Base-by-base conservation (phyloP, 1,139 yeast species). In the Taiozyma sp. region DNA sequence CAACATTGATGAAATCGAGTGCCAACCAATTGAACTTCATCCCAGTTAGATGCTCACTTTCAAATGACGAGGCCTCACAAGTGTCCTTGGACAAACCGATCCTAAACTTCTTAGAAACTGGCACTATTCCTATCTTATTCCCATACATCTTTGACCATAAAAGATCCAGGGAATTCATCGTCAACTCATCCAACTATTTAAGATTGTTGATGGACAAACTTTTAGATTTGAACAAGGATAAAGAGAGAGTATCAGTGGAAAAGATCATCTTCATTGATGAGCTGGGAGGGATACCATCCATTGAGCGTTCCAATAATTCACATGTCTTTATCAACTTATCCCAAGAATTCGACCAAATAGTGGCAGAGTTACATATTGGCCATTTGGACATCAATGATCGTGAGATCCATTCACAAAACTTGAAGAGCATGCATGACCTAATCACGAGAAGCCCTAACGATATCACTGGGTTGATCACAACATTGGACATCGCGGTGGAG, bases 221-320 rank as follows among this genome's bases (percentile, higher is more conserved):
- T 47, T 54, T 55, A 36, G 39, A 40, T 9, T 22, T 48, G 32
- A 51, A 52, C 43, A 34, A 24, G 9, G 22, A 4, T 19, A 51
- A 48, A 12, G 57, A 62, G 41, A 40, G 55, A n/a, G 13, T 54
- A 43, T 9, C 84, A 1, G 78, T 93, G 34, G 98, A 93, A 57
- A 93, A 93, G 59, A 70, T 93, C 32, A 81, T 93, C 9, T 81
- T 86, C 57, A 72, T 93, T 32, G 97, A 91, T 59, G 81, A 84
- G 0, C 66, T 79, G 14, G 99, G 99, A 1, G 99, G 99, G 0
- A 85, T 90, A 12, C 98, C 98, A 0, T 86, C 96, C 0, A 74
- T 83, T 36, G 97, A 91, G 64, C 74, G 98, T 55, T 79, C 80
- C 51, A 83, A 85, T 49, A 83, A 93, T 4, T 81, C 97, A 27